Conservation (phyloP, 306 rosid genomes). For the Cicer yamashitae region DNA sequence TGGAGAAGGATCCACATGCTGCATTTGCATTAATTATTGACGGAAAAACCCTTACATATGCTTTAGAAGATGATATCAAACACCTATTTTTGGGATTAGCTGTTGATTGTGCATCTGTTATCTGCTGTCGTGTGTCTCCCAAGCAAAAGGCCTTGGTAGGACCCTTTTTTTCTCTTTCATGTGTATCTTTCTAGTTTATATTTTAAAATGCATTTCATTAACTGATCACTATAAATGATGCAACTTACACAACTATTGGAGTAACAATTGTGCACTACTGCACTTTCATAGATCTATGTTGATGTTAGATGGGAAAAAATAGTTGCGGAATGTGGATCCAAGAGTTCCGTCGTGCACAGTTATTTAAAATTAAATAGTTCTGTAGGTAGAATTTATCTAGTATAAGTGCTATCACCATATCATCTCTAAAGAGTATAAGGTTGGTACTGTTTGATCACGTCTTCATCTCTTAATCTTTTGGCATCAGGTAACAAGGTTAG, state of each 20-base stretch:
- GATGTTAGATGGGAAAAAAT: slow-evolving; percentile 22
- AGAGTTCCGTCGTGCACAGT: slow-evolving; percentile 24
- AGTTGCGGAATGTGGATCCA: slow-evolving; percentile 10
- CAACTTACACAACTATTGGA: slow-evolving; percentile 20
- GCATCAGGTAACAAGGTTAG: slow-evolving; percentile 86
- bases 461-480: slow-evolving; percentile 37
- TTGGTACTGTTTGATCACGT: slow-evolving; percentile 21
- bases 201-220: slow-evolving; percentile 30
- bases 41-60: slow-evolving; percentile 86
- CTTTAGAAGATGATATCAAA: slow-evolving; percentile 85
- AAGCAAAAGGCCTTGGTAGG: slow-evolving; percentile 95
- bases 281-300: slow-evolving; percentile 19
- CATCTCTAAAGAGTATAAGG: slow-evolving; percentile 27
- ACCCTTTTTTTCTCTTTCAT: slow-evolving; percentile 30
- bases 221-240: slow-evolving; percentile 36
- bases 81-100: slow-evolving; percentile 86
- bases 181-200: slow-evolving; percentile 23
- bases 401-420: neutral
- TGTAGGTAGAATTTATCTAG: slow-evolving; percentile 28
- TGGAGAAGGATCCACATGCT: slow-evolving; percentile 97
- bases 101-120: slow-evolving; percentile 94
- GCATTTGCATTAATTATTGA: slow-evolving; percentile 96
- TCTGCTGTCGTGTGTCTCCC: slow-evolving; percentile 98
- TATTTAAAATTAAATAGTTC: slow-evolving; percentile 30
- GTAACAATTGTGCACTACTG: slow-evolving; percentile 31